Evolutionary conservation across 768 basidiomycete species (phyloP), one percentile per base, ranked within the genome.

Genomic region (Infundibulicybe gibba): DNA sequence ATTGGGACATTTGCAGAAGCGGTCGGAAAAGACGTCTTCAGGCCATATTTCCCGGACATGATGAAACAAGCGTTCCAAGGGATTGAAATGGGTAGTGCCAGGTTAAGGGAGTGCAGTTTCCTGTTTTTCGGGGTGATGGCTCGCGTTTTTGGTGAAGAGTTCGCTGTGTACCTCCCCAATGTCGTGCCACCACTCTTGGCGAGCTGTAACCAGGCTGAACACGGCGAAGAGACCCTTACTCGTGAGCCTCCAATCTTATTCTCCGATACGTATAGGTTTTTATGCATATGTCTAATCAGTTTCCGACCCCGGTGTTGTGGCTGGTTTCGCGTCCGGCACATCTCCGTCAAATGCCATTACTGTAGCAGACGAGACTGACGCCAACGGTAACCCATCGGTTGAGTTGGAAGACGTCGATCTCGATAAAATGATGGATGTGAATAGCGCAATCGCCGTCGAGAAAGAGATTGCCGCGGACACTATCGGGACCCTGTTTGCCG

Each of bases 381-480:
- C 60, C 11, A 79, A 83, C 54, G 76, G 77, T n/a, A 76, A 71
- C 51, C 61, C 67, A n/a, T 76, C 80, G 32, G 67, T 77, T 47
- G 86, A 90, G 50, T 66, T 83, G 48, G 90, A 91, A 49, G 88
- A 92, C 44, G 64, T 90, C 39, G 90, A 93, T 56, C 66, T 91
- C 42, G 90, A 91, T 56, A 91, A 92, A 66, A 75, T 91, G 66
- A 79, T 93, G 60, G 90, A 93, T 51, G 91, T 94, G 51, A 95
- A 94, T 72, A 91, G 88, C 56, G 94, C 94, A 16, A 87, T 98
- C 54, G 94, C 94, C 37, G 93, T 98, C 47, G 97, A 99, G 76
- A 99, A 99, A 69, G 97, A 99, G 74, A 97, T 97, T 50, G 94
- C 97, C 16, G 92, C 93, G 19, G 94, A 98, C 62, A 92, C 94